Base-by-base conservation (phyloP, 257 asterid genomes). In the Lantana camara region DNA sequence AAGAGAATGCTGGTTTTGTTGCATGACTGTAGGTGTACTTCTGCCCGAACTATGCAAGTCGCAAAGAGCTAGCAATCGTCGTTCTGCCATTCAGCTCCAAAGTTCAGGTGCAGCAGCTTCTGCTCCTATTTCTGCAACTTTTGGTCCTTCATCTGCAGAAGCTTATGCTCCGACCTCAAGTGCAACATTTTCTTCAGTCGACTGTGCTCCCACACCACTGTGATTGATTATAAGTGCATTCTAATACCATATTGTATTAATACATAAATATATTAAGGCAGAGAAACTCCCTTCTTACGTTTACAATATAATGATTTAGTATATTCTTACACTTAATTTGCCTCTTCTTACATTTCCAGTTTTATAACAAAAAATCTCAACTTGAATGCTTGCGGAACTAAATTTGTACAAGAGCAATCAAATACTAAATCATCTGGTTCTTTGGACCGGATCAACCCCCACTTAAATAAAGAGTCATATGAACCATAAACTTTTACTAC, bases 31-130 rank as follows among this genome's bases (percentile, higher is more conserved):
- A 85, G 89, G 88, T 21, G 78, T 72, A 64, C 57, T 82, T 69
- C 63, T 85, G 68, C 55, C 77, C 14, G 74, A 74, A 11, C n/a
- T 77, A 49, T 85, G 92, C 80, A 69, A 71, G 65, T 63, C 66
- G 5, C 52, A 67, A 37, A 49, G 16, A 23, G 46, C 29, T 9
- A 67, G 73, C 37, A 37, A 72, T n/a, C 67, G 80, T 17, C 82
- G 83, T 38, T 79, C 78, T 21, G 56, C 58, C 51, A 55, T 73
- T 53, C 81, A 77, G 69, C 64, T 79, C 35, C 74, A 62, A 60
- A 85, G 89, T 64, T 80, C 86, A 7, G 74, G 82, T 66, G 83
- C 70, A 19, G 82, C 67, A 47, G 78, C 78, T 1, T 34, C 27
- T 4, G 71, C 73, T 15, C 77, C 73, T 3, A 51, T 69, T n/a